Base-by-base conservation (phyloP, 441 rosid species). In the Pelargonium fulgidum region DNA sequence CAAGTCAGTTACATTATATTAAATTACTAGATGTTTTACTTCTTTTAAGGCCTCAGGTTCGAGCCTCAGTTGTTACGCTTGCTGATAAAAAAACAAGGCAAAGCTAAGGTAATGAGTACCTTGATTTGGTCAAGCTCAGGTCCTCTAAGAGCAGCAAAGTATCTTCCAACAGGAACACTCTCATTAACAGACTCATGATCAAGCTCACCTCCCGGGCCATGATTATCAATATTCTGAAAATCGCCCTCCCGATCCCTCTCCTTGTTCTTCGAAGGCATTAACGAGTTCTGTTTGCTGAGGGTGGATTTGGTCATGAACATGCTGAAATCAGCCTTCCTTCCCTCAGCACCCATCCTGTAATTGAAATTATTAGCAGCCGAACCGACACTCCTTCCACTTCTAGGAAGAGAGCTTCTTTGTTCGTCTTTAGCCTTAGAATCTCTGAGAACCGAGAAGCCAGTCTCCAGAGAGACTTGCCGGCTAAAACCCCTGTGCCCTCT, bases 81-180 rank as follows among this genome's bases (percentile, higher is more conserved):
- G 39, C 39, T 33, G 39, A 33, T 33, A 33, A 33, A 33, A 33
- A 24, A 33, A 33, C 0, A 64, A 6, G 66, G 29, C 29, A 4
- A 70, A 24, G 0, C n/a, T 13, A 61, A 4, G 39, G n/a, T 44
- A 7, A 52, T 4, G 17, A 2, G 33, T 84, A 90, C 98, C 96
- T 91, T 93, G 87, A 93, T 89, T 88, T 91, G 78, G 74, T 89
- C 99, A 36, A 93, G 79, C 73, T 93, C 97, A 7, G 99, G 99
- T 67, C 99, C 99, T 74, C 89, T 78, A 44, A 91, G 95, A 78
- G 99, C 97, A 70, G 96, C 96, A 47, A 87, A 93, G 87, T 93
- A 93, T 84, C 99, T 82, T 56, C 99, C 99, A 68, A 86, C 96
- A 63, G 97, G 90, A 79, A 91, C 99, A 58, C 83, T 86, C 68